Evolutionary conservation across 176 grass and related monocot genomes (phyloP), one percentile per base, ranked within the genome.

Genomic region (Guadua angustifolia): DNA sequence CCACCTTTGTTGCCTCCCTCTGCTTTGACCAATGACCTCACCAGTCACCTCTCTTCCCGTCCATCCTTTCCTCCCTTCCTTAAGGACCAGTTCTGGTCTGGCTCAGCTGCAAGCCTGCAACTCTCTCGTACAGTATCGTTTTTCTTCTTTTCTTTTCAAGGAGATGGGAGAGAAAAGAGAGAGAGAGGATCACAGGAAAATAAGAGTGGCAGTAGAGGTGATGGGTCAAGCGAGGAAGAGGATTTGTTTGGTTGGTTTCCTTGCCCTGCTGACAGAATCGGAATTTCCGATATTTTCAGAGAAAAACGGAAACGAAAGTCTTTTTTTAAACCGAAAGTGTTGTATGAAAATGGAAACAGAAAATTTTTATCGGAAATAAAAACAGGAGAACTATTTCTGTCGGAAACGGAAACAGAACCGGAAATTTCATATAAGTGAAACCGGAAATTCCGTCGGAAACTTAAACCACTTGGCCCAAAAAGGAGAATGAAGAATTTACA

Each of bases 11-110:
- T 36, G 71, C 46, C 53, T 63, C 46, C 63, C 63, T 19, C 58
- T 22, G 80, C 86, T 81, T 91, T 88, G 89, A 91, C 89, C 89
- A 50, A 50, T 84, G 71, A 88, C 86, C 81, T 81, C 89, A 69
- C 61, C 29, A 29, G 29, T 29, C 29, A 29, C 29, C 46, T 53
- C 84, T 36, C 71, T 46, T 68, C 70, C 60, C 69, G 68, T 62
- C 83, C 64, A 29, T 29, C 29, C 29, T 29, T 36, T 4, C 19
- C 43, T 45, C 82, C 68, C 82, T 89, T 89, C 85, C 64, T 1
- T 25, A 5, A 66, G 69, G 69, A 80, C 87, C 76, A 58, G 5
- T 76, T 44, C 62, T 65, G 56, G 14, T 61, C 67, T 72, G 74
- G 10, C 39, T 46, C 62, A 69, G 69, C 47, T 57, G 44, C 43